Conservation (phyloP, 257 asterid species). For the Knoxia roxburghii region DNA sequence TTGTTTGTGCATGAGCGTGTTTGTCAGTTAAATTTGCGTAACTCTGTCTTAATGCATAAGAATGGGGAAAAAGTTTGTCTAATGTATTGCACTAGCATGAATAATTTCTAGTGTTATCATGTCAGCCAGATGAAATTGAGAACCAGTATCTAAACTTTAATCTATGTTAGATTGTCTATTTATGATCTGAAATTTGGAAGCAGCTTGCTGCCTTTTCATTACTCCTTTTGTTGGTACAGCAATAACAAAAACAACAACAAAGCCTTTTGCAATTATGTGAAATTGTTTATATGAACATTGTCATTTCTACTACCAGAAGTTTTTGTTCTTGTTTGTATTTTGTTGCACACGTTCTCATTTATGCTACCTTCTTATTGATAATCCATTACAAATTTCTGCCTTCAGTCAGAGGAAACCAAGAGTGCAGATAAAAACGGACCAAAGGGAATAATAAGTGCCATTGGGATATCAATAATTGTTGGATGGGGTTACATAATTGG, state of each 20-base stretch:
- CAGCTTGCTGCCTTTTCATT: not conserved
- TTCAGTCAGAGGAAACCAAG: conserved; percentile 92
- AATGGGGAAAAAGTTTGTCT: not conserved
- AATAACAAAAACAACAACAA: too few species aligned
- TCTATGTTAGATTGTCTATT: not conserved
- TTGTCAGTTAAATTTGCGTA: not conserved
- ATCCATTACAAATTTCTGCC: conserved; percentile 3
- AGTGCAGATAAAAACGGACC: conserved; percentile 83
- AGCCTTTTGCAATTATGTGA: too few species aligned
- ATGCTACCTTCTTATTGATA: not conserved
- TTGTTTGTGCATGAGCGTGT: not conserved
- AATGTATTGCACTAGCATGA: not conserved
- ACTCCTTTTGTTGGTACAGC: not conserved
- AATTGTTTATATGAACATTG: too few species aligned
- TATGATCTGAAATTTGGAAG: not conserved
- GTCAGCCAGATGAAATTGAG: not conserved
- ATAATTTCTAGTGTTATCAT: not conserved
- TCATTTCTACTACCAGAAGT: too few species aligned
- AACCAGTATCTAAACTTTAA: not conserved
- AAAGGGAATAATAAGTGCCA: conserved; percentile 82
- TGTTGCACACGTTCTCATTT: too few species aligned
- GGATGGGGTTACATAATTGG: conserved; percentile 98
- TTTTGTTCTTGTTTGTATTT: too few species aligned
- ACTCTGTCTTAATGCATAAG: not conserved
- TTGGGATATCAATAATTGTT: conserved; percentile 78